Base-by-base conservation (phyloP, 441 rosid species). In the Capsella rubella region DNA sequence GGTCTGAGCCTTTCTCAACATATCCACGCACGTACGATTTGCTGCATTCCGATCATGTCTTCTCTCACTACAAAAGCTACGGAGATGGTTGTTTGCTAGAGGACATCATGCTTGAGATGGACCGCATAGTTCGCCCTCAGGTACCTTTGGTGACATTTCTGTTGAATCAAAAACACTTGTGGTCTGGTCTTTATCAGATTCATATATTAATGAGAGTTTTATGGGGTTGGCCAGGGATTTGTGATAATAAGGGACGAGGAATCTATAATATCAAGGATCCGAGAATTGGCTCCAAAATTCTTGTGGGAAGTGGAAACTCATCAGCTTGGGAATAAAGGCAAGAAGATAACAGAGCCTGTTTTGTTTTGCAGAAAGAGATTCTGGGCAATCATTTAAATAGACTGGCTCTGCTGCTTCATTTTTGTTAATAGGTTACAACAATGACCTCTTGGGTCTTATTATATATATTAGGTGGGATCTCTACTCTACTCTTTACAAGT, bases 1-100 rank as follows among this genome's bases (percentile, higher is more conserved):
- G 98, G 98, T 93, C 97, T 78, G 97, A 93, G 77, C 83, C 99
- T 42, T 92, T 92, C 82, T 91, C 99, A 58, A 93, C 98, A 35
- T 95, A 95, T 81, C 97, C 99, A 1, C 95, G 96, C 63, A 87
- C 95, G 3, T 90, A 91, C 12, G 95, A 92, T 85, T 67, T 95
- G 80, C 67, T 95, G 84, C 99, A 92, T 75, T 92, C 90, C 15
- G 77, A 84, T 78, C 81, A 87, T 81, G 81, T 92, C 47, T 84
- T 95, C 74, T 79, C 90, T 70, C 89, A 83, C 53, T 87, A 89
- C 67, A 74, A 82, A 71, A 83, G 79, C 55, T 71, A 37, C n/a
- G 84, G 83, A 51, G 87, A 86, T 72, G 87, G 87, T 80, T 91
- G 99, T 81, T 70, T 73, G 67, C 63, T 92, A 61, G 98, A 95